A percentile compares a stretch with the other conserved stretches of the same genome.
Evolutionary conservation across 2,329 filamentous ascomycete species (phyloP).

Genomic region (Zymoseptoria tritici): DNA sequence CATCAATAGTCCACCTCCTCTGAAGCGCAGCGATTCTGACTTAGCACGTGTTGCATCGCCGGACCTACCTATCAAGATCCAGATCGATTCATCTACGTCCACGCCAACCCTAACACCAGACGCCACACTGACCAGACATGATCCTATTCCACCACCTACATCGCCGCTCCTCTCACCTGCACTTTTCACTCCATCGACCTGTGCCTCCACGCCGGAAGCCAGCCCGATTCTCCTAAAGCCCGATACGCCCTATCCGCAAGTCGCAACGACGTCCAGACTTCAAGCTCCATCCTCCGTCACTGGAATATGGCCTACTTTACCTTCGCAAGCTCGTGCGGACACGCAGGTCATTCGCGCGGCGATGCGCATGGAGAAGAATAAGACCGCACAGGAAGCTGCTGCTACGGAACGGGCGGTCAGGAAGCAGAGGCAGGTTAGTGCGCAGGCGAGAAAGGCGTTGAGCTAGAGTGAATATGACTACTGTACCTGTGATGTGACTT

Average conservation of each 20-base stretch:
- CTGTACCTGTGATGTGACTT: too few relatives aligned
- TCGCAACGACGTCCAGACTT: not conserved
- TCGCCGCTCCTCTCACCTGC: not conserved
- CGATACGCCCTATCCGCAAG: not conserved
- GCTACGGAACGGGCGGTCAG: conserved; percentile 15
- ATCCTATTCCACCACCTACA: not conserved
- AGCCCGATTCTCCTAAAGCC: not conserved
- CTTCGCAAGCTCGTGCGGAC: conserved; percentile 1
- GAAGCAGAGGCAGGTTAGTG: conserved; percentile 6
- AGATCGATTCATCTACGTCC: not conserved
- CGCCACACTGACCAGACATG: not conserved
- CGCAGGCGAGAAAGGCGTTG: conserved; percentile 3
- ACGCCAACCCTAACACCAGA: not conserved
- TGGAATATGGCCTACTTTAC: not conserved
- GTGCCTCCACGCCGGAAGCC: not conserved
- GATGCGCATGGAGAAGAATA: conserved; percentile 13
- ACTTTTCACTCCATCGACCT: not conserved
- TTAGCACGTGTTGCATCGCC: not conserved
- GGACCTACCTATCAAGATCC: not conserved
- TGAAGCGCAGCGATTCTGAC: not conserved
- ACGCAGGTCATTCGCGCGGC: conserved; percentile 8
- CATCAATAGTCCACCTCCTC: not conserved
- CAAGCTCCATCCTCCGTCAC: not conserved
- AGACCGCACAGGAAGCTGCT: conserved; percentile 18
- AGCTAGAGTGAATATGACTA: not conserved